Conservation (phyloP, 108 stramenopile species). For the Cyclostephanos invisitatus region DNA sequence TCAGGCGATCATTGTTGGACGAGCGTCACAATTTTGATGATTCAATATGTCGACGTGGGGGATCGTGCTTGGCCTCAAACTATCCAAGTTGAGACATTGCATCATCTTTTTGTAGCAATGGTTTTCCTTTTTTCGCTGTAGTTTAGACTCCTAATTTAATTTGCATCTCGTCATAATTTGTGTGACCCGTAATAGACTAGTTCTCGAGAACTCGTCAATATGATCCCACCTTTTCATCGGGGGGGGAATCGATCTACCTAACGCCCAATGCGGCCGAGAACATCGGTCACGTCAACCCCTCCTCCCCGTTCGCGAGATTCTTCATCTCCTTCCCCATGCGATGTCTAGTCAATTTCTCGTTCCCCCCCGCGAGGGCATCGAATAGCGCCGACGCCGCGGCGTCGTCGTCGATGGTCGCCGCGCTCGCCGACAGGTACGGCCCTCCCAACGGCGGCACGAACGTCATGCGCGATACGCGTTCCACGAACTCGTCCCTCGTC, state of each 20-base stretch:
- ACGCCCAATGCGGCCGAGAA: slow-evolving; percentile 62
- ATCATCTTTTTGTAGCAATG: neutral
- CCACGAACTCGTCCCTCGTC: slow-evolving; percentile 68
- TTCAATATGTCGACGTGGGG: no score
- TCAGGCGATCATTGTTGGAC: no score
- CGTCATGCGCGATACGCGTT: slow-evolving; percentile 50
- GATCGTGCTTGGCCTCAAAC: neutral
- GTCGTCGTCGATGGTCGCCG: slow-evolving; percentile 61
- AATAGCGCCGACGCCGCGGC: slow-evolving; percentile 55
- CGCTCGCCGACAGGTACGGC: slow-evolving; percentile 64
- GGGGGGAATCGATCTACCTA: slow-evolving; percentile 26
- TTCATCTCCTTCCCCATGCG: slow-evolving; percentile 71
- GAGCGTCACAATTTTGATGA: no score
- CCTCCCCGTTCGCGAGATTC: slow-evolving; percentile 64
- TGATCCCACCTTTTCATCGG: no score
- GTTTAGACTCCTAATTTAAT: neutral
- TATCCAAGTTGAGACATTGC: neutral
- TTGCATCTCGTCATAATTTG: neutral
- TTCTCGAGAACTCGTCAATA: no score
- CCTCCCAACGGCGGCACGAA: slow-evolving; percentile 79
- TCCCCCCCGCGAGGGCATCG: slow-evolving; percentile 66
- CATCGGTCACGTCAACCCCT: slow-evolving; percentile 70
- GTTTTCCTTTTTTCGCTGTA: neutral
- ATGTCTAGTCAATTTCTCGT: slow-evolving; percentile 70
- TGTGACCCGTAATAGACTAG: neutral